Evolutionary conservation across 106 monocot species (phyloP).

Genomic region (Posidonia australis): DNA sequence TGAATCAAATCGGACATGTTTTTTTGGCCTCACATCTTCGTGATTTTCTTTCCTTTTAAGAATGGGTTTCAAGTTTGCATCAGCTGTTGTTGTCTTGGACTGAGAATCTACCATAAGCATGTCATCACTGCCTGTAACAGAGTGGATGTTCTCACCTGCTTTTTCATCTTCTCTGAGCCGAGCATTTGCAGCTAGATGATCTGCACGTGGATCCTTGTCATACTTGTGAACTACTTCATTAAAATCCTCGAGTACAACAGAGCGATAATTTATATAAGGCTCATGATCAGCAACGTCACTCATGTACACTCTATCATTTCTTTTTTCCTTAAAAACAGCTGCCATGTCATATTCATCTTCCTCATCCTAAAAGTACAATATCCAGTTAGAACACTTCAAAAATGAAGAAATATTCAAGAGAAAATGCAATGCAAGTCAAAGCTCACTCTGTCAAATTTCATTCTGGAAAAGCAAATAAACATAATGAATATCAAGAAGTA

Average conservation of each 20-base stretch:
- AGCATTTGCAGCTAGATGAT: slow-evolving; percentile 53
- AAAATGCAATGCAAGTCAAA: neutral
- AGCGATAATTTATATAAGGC: slow-evolving; percentile 46
- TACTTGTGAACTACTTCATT: slow-evolving; percentile 17
- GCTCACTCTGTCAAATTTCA: no score
- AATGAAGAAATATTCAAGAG: neutral
- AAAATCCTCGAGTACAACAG: slow-evolving; percentile 36
- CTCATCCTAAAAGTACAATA: slow-evolving; percentile 49
- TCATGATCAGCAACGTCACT: slow-evolving; percentile 65
- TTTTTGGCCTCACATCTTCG: slow-evolving; percentile 50
- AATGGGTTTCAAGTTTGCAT: slow-evolving; percentile 60
- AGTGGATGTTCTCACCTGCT: slow-evolving; percentile 1
- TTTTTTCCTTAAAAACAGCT: slow-evolving; percentile 44
- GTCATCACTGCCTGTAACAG: neutral
- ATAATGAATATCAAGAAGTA: no score
- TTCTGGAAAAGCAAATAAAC: no score
- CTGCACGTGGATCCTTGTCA: slow-evolving; percentile 73
- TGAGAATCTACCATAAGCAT: neutral
- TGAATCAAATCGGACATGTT: slow-evolving; percentile 77
- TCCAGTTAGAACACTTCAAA: neutral
- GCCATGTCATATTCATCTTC: slow-evolving; percentile 87
- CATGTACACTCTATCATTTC: slow-evolving; percentile 76
- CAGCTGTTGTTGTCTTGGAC: slow-evolving; percentile 5
- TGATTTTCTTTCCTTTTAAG: slow-evolving; percentile 61
- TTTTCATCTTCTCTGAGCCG: slow-evolving; percentile 59